Percentiles rank a stretch among this genome's conserved stretches.
Conservation (phyloP, 2,329 filamentous ascomycete species). For the Xylaria sp. region DNA sequence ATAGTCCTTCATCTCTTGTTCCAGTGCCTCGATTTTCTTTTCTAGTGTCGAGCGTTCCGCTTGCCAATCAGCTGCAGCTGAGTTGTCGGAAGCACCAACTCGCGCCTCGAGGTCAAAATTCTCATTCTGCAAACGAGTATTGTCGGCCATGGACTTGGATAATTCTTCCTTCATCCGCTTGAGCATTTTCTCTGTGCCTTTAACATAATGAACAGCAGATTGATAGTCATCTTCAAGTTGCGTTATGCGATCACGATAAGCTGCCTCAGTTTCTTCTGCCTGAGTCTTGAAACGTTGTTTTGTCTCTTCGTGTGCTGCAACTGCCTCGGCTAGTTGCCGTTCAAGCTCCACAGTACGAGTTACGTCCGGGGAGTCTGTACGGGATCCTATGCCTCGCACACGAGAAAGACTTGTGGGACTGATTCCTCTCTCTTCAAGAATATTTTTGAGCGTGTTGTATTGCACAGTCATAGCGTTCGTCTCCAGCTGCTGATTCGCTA, state of each 20-base stretch:
- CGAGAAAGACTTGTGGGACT: slow-evolving; percentile 78
- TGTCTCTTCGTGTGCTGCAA: slow-evolving; percentile 86
- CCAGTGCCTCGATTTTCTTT: slow-evolving; percentile 73
- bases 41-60: slow-evolving; percentile 75
- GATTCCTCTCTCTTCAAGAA: slow-evolving; percentile 88
- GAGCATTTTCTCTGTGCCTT: slow-evolving; percentile 98
- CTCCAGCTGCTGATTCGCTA: slow-evolving; percentile 89
- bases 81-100: slow-evolving; percentile 49
- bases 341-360: slow-evolving; percentile 85
- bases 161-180: slow-evolving; percentile 98
- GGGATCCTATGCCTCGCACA: slow-evolving; percentile 76
- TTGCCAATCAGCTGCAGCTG: slow-evolving; percentile 74
- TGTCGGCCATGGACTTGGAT: slow-evolving; percentile 89
- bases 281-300: slow-evolving; percentile 80
- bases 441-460: slow-evolving; percentile 91
- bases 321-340: slow-evolving; percentile 80
- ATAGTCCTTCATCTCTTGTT: slow-evolving; percentile 74
- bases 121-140: slow-evolving; percentile 82
- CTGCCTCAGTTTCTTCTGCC: slow-evolving; percentile 85
- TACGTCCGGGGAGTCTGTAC: slow-evolving; percentile 82
- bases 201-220: slow-evolving; percentile 96
- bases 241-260: slow-evolving; percentile 91
- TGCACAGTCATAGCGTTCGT: slow-evolving; percentile 94
- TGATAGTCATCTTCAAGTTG: slow-evolving; percentile 98
- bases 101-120: slow-evolving; percentile 73